These are phyloP conservation scores for Pichia kudriavzevii DNA, from an alignment of 1,139 yeast species.

Conservation along the genomic window DNA sequence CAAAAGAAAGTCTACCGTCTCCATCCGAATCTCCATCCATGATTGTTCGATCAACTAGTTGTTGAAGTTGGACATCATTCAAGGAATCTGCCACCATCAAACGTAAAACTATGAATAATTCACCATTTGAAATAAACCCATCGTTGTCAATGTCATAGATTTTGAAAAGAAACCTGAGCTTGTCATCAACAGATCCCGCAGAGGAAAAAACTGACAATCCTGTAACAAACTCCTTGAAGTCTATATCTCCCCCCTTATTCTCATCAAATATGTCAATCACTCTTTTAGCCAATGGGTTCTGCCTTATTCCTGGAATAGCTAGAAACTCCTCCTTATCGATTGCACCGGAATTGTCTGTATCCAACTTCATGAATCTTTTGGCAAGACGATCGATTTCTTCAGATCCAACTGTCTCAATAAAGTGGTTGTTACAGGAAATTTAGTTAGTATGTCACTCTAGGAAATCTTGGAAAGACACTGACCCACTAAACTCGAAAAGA, in stretches of 20 bases:
- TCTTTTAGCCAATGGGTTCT: constrained; percentile 83
- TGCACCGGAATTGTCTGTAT: constrained; percentile 87
- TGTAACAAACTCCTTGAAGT: constrained; percentile 88
- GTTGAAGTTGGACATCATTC: constrained; percentile 84
- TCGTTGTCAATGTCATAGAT: constrained; percentile 95
- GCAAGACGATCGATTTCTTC: constrained; percentile 90
- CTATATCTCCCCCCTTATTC: constrained; percentile 90
- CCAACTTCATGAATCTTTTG: constrained; percentile 90
- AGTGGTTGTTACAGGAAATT: neutral
- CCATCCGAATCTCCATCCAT: constrained; percentile 92
- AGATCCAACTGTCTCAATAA: constrained; percentile 44
- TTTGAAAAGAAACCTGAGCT: constrained; percentile 81
- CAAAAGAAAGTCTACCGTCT: constrained; percentile 80
- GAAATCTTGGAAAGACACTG: neutral
- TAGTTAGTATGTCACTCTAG: neutral
- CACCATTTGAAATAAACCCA: constrained; percentile 93
- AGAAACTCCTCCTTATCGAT: constrained; percentile 86
- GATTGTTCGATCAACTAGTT: constrained; percentile 89
- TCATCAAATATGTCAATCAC: constrained; percentile 92
- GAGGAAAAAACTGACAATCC: constrained; percentile 90
- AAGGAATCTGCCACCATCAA: constrained; percentile 96
- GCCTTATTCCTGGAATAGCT: constrained; percentile 85
- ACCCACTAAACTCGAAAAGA: too few species aligned
- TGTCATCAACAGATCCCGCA: constrained; percentile 78
- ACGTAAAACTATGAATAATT: constrained; percentile 81